Evolutionary conservation across 2,329 filamentous ascomycete genomes (phyloP), one percentile per base, ranked within the genome.

Genomic region (Diplodia corticola): DNA sequence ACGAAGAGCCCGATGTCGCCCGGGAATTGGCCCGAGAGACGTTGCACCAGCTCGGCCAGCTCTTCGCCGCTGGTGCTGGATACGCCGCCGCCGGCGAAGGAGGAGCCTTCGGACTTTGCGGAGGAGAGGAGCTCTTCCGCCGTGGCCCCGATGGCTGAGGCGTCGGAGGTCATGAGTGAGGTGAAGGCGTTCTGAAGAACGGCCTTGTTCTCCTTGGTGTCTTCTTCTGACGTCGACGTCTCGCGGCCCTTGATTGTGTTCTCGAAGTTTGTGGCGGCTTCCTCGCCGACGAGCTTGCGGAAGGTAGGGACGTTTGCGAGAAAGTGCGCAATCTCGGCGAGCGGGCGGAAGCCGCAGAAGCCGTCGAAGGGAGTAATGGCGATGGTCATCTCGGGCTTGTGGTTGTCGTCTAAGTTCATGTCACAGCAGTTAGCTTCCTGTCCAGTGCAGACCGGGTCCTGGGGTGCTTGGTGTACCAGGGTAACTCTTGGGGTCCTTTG

Each of bases 361-460:
- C 95, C 95, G 76, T 98, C 94, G 71, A 99, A 99, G 0, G 92
- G 90, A 0, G 95, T 98, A 73, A 99, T 90, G 69, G 95, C 95
- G 78, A 99, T 97, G 69, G 95, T 93, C 95, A 99, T 99, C 81
- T 99, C 95, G 37, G 95, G 95, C 82, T 99, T 99, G 84, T 99
- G 95, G 82, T 99, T 99, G 82, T 98, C 94, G 83, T 99, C 70
- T 71, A 49, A n/a, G 24, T 30, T 28, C n/a, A 46, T 15, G 37
- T 57, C 13, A 20, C 15, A 46, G 1, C 50, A 26, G 12, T 67
- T 12, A 48, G 44, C 40, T 50, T 17, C 20, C 15, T 44, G 26
- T 22, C 37, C 22, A 22, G 24, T 48, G 4, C 24, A 12, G 51
- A 33, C 17, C 40, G 28, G 15, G 4, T 24, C 10, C 12, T n/a